These are phyloP conservation scores for Adansonia madagascariensis DNA, from an alignment of 441 rosid genomes.

Conservation along the genomic window DNA sequence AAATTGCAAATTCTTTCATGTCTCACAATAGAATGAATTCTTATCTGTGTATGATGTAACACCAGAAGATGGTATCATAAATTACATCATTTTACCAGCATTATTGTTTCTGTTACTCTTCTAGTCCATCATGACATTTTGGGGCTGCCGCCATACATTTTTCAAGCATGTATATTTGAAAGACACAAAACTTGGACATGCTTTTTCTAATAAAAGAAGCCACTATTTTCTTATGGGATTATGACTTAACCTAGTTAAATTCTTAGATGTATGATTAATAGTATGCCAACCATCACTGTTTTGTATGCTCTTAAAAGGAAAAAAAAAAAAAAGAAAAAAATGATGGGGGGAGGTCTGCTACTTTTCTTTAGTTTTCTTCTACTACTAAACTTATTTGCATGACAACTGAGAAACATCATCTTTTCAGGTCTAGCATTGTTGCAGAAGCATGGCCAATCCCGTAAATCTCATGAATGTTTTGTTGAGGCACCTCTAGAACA, in stretches of 20 bases:
- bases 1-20: not conserved
- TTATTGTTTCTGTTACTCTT: not conserved
- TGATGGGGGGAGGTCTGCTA: not conserved
- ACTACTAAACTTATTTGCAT: not conserved
- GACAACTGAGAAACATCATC: not conserved
- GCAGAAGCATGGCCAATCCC: conserved; percentile 54
- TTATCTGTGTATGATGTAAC: not conserved
- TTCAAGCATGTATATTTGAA: not conserved
- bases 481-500: conserved; percentile 63
- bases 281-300: not conserved
- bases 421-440: conserved; percentile 85
- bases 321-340: not conserved
- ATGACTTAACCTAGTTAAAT: conserved; percentile 1
- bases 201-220: not conserved
- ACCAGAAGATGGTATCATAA: not conserved
- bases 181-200: not conserved
- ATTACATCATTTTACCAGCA: not conserved
- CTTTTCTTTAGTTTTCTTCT: conserved; percentile 3
- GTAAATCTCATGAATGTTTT: conserved; percentile 46
- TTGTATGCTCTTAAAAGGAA: not conserved
- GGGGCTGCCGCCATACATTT: not conserved
- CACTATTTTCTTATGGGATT: not conserved
- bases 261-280: not conserved
- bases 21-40: not conserved
- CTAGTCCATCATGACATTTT: not conserved